These are phyloP conservation scores for Schizonepeta tenuifolia DNA, from an alignment of 257 asterid genomes.

Conservation along the genomic window DNA sequence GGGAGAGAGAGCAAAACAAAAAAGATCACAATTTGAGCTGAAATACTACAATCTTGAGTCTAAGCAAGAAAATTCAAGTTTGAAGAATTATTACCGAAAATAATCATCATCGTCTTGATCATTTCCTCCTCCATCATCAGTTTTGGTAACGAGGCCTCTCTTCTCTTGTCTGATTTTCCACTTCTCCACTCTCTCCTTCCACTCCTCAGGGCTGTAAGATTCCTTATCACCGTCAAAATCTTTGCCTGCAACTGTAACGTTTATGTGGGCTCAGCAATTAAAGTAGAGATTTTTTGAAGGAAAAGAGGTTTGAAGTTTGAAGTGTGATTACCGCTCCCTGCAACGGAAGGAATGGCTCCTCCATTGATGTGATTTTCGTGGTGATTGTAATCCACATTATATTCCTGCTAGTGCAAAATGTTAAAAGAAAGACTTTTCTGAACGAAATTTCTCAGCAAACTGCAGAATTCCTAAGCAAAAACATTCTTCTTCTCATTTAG, in stretches of 20 bases:
- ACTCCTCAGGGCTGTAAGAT: conserved; percentile 53
- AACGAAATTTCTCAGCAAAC: background rate
- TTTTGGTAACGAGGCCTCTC: conserved; percentile 58
- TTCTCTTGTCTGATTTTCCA: conserved; percentile 45
- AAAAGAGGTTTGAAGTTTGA: background rate
- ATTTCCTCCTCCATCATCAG: conserved; percentile 54
- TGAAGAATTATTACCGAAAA: conserved; percentile 44
- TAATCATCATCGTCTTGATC: conserved; percentile 57
- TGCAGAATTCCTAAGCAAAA: conserved; percentile 4
- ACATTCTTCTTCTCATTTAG: background rate
- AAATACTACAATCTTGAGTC: no score
- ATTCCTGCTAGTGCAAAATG: conserved; percentile 13
- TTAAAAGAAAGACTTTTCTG: background rate
- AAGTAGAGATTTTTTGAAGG: background rate
- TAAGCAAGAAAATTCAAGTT: background rate
- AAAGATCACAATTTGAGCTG: no score
- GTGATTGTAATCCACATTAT: conserved; percentile 13
- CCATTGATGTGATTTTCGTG: conserved; percentile 34
- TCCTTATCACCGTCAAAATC: conserved; percentile 69
- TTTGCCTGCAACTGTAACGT: conserved; percentile 34
- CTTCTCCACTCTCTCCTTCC: conserved; percentile 66
- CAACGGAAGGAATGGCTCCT: conserved; percentile 32
- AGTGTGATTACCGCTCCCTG: conserved; percentile 40
- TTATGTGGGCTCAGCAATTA: background rate
- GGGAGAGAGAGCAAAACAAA: no score